Evolutionary conservation across 805 yeast species (phyloP), one percentile per base, ranked within the genome.

Genomic region (Candida sithepensis): DNA sequence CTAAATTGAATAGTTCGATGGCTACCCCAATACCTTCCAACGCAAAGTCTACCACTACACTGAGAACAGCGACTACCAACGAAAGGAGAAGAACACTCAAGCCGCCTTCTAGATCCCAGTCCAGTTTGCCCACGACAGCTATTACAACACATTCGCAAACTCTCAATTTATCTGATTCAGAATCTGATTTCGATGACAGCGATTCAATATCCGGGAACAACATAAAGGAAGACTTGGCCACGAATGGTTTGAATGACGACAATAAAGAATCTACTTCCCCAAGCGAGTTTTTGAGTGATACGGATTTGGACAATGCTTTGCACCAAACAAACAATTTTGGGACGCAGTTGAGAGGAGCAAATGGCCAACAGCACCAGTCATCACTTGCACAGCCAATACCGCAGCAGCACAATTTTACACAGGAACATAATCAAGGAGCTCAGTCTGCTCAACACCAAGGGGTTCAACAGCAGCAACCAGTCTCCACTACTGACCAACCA

Each of bases 261-360:
- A 37, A 28, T 13, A 49, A 50, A 32, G 57, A 61, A 2, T 62
- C 74, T 3, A 75, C 82, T 7, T 76, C 82, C 2, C 78, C 79
- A 3, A 70, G 78, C 48, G 84, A 77, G 38, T 77, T 77, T 52
- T 67, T 75, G 70, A 75, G 81, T 13, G 84, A 79, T 51, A 66
- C 72, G 2, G 82, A 76, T 54, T 55, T 76, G 30, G 79, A 72
- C 13, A 70, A 71, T 41, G 79, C 77, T 0, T 52, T 66, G 44
- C 55, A 56, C 9, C 50, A 66, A 63, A 44, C 47, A 2, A 49
- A 54, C 16, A 42, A 52, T 10, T 48, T 51, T 42, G 45, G 23
- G 42, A 43, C 23, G 41, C 44, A 24, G 42, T 32, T 34, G 39
- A 33, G 22, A 36, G 16, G 14, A 3, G 28, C 43, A 4, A 21